phyloP scores from a whole-genome alignment of 2,329 filamentous ascomycete genomes.

The Myriosclerotinia scirpicola region DNA sequence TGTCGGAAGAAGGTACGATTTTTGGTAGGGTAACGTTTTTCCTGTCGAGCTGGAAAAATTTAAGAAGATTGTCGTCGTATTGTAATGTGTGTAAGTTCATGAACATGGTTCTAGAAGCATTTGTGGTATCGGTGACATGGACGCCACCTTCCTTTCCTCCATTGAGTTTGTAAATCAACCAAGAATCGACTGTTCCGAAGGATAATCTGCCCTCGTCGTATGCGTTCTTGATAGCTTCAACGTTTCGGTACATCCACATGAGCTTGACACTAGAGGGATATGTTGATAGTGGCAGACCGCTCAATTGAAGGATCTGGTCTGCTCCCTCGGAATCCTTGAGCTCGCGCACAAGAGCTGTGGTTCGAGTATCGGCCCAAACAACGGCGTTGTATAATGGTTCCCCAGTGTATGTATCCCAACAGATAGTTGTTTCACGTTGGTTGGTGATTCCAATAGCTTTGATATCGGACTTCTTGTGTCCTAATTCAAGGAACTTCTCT shows the following conservation, averaged over 20 bases:
- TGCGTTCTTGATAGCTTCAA: conserved; percentile 63
- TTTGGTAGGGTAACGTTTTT: conserved; percentile 71
- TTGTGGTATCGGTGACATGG: conserved; percentile 76
- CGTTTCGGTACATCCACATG: conserved; percentile 72
- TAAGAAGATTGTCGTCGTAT: conserved; percentile 70
- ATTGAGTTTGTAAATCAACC: conserved; percentile 78
- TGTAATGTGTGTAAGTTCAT: conserved; percentile 76
- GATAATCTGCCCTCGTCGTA: conserved; percentile 71
- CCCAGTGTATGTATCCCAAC: conserved; percentile 77
- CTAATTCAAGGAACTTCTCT: conserved; percentile 64
- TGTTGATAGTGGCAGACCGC: conserved; percentile 76
- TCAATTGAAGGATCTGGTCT: conserved; percentile 65
- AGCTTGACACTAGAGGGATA: conserved; percentile 80
- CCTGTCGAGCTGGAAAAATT: conserved; percentile 72
- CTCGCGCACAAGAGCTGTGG: conserved; percentile 68
- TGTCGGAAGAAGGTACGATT: conserved; percentile 72
- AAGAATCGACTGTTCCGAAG: conserved; percentile 80
- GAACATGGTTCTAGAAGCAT: conserved; percentile 86
- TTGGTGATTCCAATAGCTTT: conserved; percentile 69
- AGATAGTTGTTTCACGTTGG: conserved; percentile 70
- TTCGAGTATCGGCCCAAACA: conserved; percentile 82
- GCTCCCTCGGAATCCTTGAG: conserved; percentile 66
- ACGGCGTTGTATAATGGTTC: conserved; percentile 79
- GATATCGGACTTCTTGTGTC: conserved; percentile 67
- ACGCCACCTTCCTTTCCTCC: conserved; percentile 64